Evolutionary conservation across 2,329 filamentous ascomycete genomes (phyloP), one percentile per base, ranked within the genome.

Genomic region (Pezicula rhizophila): DNA sequence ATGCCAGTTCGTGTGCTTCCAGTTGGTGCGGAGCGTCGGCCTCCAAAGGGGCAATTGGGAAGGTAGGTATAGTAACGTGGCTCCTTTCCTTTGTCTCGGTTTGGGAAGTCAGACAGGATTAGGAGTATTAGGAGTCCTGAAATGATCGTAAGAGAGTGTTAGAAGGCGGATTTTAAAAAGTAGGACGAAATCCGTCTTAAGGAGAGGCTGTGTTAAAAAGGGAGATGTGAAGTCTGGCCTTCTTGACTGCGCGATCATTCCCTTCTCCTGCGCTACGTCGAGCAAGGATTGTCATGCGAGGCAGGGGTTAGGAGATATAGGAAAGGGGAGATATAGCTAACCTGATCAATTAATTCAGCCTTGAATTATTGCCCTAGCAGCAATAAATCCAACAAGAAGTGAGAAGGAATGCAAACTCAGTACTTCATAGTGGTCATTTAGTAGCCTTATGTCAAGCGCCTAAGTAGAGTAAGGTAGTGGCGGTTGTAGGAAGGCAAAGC

Each of bases 11-110:
- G 11, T 26, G 12, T 40, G 41, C 34, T 42, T 20, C n/a, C 33
- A 37, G 33, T n/a, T 39, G 25, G 10, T 37, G 28, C 31, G 25
- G 39, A 28, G 46, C 47, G 48, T 31, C 28, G 37, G 34, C 8
- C 15, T 10, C 17, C 6, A 7, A 11, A 18, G 17, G 8, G 17
- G 10, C 17, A 15, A 4, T 26, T 14, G 23, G 5, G 40, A 43
- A 38, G 41, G 20, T 31, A n/a, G 33, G 31, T 25, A 38, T 48
- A 46, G 41, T 50, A 49, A 52, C 49, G 52, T 54, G 49, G 52
- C 52, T 47, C 28, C 34, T 42, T 37, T 11, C 17, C 40, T 42
- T 14, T 25, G 15, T 12, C n/a, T 42, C 40, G n/a, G n/a, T 5
- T 42, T 8, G 11, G 12, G 40, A 11, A 3, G 40, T 25, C 23